Evolutionary conservation across 371 early-diverging fungal species (phyloP), one percentile per base, ranked within the genome.

Genomic region (Rhizopus arrhizus): DNA sequence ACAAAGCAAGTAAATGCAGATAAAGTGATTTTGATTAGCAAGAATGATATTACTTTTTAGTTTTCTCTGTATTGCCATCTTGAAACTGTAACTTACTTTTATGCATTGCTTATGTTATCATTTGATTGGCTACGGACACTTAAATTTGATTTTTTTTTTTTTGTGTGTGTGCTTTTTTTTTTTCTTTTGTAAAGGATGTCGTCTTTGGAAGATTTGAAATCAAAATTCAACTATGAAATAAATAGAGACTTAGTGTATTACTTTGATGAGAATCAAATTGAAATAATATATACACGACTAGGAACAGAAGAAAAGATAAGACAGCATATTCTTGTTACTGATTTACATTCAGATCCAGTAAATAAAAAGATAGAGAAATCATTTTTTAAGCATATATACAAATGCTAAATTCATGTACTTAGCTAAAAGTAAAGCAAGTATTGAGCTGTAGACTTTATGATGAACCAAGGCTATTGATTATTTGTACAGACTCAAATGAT

Each of bases 391-490:
- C 22, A 22, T 22, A 22, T 22, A 22, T 22, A 22, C 0, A 22
- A 22, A 22, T 22, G 22, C 22, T 22, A 22, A 22, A 22, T 22
- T 22, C 22, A 22, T 22, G 22, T 22, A 22, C 33, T 15, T 36
- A 56, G 47, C n/a, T 31, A 28, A 35, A 29, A 3, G 51, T 62
- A 5, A 34, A 53, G 40, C 52, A 38, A 1, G 58, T 53, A 11
- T 40, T 58, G 33, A 38, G 36, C 5, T 63, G 58, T 13, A 43
- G 38, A 58, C 22, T 33, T 12, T 16, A 32, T 12, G 38, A 41
- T 8, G 31, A 46, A 3, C 64, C 64, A 3, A 47, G 33, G 2
- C 32, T 63, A 12, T 5, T 63, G 36, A 53, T 63, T 53, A 38
- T 58, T 4, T 38, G 47, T 8, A 31, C 8, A 10, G 64, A 58